Percentiles rank a stretch among this genome's conserved stretches.
Evolutionary conservation across 305 asterid species (phyloP).

Genomic region (Fraxinus platypoda): DNA sequence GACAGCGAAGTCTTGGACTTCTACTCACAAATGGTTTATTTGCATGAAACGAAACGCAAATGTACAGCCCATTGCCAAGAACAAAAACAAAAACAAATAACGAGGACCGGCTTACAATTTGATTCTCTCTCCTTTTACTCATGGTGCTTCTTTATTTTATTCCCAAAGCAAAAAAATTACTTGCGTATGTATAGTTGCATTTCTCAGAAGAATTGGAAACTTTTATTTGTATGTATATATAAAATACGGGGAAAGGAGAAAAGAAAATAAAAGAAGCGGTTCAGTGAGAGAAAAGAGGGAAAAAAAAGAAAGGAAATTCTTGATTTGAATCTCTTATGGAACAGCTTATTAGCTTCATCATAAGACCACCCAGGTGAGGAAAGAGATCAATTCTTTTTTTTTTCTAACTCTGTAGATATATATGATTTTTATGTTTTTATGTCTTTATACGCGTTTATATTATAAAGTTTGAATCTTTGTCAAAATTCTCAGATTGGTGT

Average conservation of each 20-base stretch:
- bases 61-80: slow-evolving; percentile 12
- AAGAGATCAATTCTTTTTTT: background rate
- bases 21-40: background rate
- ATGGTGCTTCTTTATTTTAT: slow-evolving; percentile 4
- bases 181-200: background rate
- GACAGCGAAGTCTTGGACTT: background rate
- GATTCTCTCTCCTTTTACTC: slow-evolving; percentile 12
- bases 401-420: background rate
- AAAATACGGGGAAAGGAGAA: slow-evolving; percentile 10
- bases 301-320: slow-evolving; percentile 22
- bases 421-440: background rate
- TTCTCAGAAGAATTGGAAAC: background rate
- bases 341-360: slow-evolving; percentile 93
- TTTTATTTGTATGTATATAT: background rate
- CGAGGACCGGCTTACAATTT: slow-evolving; percentile 22
- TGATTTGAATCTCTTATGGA: slow-evolving; percentile 60
- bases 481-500: slow-evolving; percentile 33
- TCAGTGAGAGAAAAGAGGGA: background rate
- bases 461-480: slow-evolving; percentile 33
- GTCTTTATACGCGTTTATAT: background rate
- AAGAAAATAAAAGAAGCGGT: background rate
- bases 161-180: background rate
- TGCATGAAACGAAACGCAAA: background rate
- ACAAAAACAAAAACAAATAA: slow-evolving; percentile 6
- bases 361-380: slow-evolving; percentile 91